Percentiles rank a stretch among this genome's conserved stretches.
Evolutionary conservation across 305 asterid genomes (phyloP).

Genomic region (Solanum hybrid): DNA sequence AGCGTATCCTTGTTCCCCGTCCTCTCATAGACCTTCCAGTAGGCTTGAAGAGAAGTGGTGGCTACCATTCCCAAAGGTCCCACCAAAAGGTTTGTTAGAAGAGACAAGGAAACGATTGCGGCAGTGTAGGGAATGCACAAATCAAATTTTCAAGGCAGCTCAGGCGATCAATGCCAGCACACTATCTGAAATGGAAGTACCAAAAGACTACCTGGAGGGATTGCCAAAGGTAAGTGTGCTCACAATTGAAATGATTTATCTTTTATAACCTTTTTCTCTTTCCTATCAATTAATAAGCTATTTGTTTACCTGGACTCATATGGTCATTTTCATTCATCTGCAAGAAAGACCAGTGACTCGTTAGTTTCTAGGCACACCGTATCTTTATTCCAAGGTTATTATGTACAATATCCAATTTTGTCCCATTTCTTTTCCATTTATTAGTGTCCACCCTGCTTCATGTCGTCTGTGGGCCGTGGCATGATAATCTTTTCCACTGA

Average conservation of each 20-base stretch:
- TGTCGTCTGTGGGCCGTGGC: neutral
- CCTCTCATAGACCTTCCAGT: slow-evolving; percentile 42
- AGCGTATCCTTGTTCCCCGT: slow-evolving; percentile 28
- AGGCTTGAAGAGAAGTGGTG: slow-evolving; percentile 86
- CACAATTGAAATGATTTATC: neutral
- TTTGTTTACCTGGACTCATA: neutral
- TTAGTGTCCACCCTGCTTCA: neutral
- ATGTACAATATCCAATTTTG: neutral
- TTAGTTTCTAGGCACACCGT: neutral
- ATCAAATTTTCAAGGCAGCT: slow-evolving; percentile 77
- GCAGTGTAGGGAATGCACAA: slow-evolving; percentile 74
- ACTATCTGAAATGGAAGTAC: slow-evolving; percentile 70
- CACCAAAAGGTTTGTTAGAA: slow-evolving; percentile 53
- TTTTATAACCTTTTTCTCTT: neutral
- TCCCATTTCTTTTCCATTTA: neutral
- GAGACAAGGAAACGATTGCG: slow-evolving; percentile 50
- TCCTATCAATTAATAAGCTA: neutral
- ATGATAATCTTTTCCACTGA: neutral
- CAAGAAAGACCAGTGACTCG: neutral
- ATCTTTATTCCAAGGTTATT: neutral
- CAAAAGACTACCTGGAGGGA: slow-evolving; percentile 54
- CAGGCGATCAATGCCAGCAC: slow-evolving; percentile 58
- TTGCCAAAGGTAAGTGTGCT: slow-evolving; percentile 64
- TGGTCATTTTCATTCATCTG: neutral
- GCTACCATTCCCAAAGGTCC: slow-evolving; percentile 88